Conservation (phyloP, 2,329 filamentous ascomycete genomes). For the Calonectria fujianensis region DNA sequence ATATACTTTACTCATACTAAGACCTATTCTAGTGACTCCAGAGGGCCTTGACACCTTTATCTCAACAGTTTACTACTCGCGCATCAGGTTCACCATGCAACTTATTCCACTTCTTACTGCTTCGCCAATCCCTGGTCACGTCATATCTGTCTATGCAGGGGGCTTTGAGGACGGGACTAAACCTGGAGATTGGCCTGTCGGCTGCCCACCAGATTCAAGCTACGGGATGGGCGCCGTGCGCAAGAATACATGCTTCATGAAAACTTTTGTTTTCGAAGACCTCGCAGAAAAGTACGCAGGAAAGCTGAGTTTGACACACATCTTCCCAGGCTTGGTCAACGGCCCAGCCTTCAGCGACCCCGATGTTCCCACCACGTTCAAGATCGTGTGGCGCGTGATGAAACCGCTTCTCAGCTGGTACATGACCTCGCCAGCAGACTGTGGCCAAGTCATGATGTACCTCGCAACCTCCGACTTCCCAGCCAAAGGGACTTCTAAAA, state of each 20-base stretch:
- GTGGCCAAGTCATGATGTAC: slow-evolving; percentile 12
- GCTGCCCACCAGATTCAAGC: slow-evolving; percentile 5
- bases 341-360: neutral
- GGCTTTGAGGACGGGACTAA: neutral
- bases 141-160: slow-evolving; percentile 14
- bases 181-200: slow-evolving; percentile 7
- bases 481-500: neutral
- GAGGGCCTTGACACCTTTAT: slow-evolving; percentile 9
- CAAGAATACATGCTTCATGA: slow-evolving; percentile 17
- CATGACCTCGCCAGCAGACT: neutral
- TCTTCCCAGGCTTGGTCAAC: neutral
- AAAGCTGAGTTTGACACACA: slow-evolving; percentile 6
- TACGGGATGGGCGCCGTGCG: slow-evolving; percentile 1
- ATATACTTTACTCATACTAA: neutral
- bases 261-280: neutral
- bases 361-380: neutral
- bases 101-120: slow-evolving; percentile 1
- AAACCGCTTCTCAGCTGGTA: slow-evolving; percentile 1
- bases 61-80: neutral
- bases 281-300: neutral
- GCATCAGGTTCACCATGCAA: slow-evolving; percentile 2
- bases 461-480: neutral
- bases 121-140: neutral
- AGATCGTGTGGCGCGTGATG: neutral
- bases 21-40: neutral